Percentiles rank a stretch among this genome's conserved stretches.
These are phyloP conservation scores for Backusella circina DNA, from an alignment of 192 early-diverging fungal species.

Conservation along the genomic window DNA sequence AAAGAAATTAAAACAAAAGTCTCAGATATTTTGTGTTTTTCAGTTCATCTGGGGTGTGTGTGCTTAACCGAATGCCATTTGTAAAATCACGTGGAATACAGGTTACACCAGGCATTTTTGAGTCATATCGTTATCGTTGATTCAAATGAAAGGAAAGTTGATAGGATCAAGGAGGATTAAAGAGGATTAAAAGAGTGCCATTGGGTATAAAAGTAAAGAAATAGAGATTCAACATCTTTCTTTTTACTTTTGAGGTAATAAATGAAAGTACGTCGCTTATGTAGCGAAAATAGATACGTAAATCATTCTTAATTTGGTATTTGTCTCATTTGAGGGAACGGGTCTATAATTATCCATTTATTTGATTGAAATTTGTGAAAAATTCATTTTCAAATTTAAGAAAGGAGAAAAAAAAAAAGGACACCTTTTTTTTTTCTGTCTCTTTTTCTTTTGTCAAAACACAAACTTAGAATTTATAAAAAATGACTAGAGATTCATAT, in stretches of 20 bases:
- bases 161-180: no score
- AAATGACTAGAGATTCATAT: slow-evolving; percentile 16
- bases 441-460: neutral
- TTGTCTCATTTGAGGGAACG: no score
- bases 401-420: neutral
- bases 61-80: neutral
- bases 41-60: neutral
- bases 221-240: neutral
- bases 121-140: neutral
- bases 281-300: no score
- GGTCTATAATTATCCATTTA: no score
- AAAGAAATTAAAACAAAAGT: neutral
- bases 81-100: neutral
- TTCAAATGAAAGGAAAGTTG: neutral
- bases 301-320: no score
- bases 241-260: neutral
- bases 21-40: slow-evolving; percentile 1
- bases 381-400: neutral
- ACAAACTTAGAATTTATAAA: neutral
- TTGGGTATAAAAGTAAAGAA: neutral
- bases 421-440: neutral
- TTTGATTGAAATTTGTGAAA: neutral
- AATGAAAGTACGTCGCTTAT: no score
- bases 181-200: no score
- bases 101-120: neutral